These are phyloP conservation scores for Penicillium arizonense DNA, from an alignment of 495 filamentous ascomycete species.

Conservation along the genomic window DNA sequence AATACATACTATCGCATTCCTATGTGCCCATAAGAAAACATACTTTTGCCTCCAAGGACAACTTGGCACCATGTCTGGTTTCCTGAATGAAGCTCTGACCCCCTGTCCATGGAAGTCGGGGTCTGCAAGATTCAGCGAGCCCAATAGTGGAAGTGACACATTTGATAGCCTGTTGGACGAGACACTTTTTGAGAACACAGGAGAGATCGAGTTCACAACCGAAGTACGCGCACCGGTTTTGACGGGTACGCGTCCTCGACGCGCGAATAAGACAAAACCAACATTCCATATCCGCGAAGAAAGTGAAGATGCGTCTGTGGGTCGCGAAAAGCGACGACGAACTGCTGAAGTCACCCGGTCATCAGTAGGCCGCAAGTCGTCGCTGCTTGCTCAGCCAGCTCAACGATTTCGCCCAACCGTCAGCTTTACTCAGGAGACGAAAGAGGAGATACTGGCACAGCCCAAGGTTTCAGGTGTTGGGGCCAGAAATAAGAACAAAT, in stretches of 20 bases:
- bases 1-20: not conserved
- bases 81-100: conserved; percentile 24
- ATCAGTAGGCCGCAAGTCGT: conserved; percentile 27
- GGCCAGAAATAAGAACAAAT: conserved; percentile 8
- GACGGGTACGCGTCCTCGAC: conserved; percentile 30
- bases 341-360: conserved; percentile 6
- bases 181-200: conserved; percentile 27
- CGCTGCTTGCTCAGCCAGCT: conserved; percentile 41
- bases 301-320: conserved; percentile 10
- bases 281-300: conserved; percentile 39
- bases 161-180: conserved; percentile 26
- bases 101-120: conserved; percentile 29
- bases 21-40: conserved; percentile 3
- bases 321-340: conserved; percentile 15
- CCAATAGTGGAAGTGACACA: conserved; percentile 15
- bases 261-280: conserved; percentile 23
- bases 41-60: not conserved
- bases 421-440: conserved; percentile 19
- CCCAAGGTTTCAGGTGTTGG: not conserved
- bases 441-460: not conserved
- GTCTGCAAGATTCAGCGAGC: conserved; percentile 13
- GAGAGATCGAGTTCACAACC: conserved; percentile 37
- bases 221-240: conserved; percentile 30
- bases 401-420: conserved; percentile 40
- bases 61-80: conserved; percentile 23